These are phyloP conservation scores for Pyricularia grisea DNA, from an alignment of 2,329 filamentous ascomycete genomes.

Conservation along the genomic window DNA sequence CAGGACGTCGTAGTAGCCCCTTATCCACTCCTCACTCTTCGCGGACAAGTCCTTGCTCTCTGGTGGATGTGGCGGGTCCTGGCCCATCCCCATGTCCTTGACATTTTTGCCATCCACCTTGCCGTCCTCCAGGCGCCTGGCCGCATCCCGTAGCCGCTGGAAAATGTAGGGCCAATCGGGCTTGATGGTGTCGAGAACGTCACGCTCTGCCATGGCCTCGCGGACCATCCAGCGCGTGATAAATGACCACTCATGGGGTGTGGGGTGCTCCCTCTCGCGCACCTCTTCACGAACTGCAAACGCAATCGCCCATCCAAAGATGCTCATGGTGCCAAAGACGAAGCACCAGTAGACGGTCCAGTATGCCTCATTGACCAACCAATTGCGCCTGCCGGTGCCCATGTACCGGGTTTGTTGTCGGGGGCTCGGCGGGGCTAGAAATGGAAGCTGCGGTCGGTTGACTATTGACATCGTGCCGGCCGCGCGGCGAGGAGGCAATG, in stretches of 20 bases:
- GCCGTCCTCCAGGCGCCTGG: constrained; percentile 61
- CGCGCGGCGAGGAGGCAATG: constrained; percentile 37
- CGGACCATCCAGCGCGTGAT: constrained; percentile 60
- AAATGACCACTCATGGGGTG: constrained; percentile 73
- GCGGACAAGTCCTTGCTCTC: constrained; percentile 54
- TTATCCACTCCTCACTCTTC: constrained; percentile 76
- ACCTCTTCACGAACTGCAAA: constrained; percentile 64
- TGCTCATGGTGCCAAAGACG: constrained; percentile 55
- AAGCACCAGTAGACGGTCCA: constrained; percentile 58
- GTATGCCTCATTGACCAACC: constrained; percentile 61
- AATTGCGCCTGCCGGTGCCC: constrained; percentile 67
- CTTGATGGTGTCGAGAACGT: constrained; percentile 40
- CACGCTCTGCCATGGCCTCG: constrained; percentile 50
- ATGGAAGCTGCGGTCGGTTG: constrained; percentile 38
- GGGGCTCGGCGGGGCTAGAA: constrained; percentile 34
- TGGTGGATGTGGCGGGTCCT: constrained; percentile 22
- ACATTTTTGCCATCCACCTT: constrained; percentile 59
- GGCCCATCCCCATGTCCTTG: constrained; percentile 34
- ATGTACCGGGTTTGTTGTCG: constrained; percentile 58
- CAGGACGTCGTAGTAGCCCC: constrained; percentile 75
- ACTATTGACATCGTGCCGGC: constrained; percentile 22
- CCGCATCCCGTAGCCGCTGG: constrained; percentile 45
- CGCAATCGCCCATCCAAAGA: constrained; percentile 49
- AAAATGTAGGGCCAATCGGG: constrained; percentile 64
- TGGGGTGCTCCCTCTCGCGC: constrained; percentile 67